Evolutionary conservation across 108 stramenopile genomes (phyloP), one percentile per base, ranked within the genome.

Genomic region (Cyclotella baltica): DNA sequence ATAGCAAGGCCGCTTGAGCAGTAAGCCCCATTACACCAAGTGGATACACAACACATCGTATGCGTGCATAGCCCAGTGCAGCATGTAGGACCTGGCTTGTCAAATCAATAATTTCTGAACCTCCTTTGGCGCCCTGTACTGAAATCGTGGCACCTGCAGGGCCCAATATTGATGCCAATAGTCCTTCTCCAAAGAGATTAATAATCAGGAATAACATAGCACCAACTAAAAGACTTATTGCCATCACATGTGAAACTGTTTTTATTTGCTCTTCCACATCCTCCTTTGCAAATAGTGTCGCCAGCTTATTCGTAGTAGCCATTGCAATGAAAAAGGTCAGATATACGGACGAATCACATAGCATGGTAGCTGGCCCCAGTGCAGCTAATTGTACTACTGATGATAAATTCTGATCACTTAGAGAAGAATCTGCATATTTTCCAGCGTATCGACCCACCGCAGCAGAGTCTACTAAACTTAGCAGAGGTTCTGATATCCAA

Each of bases 391-490:
- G 94, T 16, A 87, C 46, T 5, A 92, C 87, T 18, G 81, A 81
- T 20, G 71, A 75, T 43, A 75, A 64, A 53, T 68, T 63, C 0
- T 73, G 62, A 35, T 22, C 67, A 10, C 62, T 55, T 59, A 37
- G 11, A 4, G 72, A 35, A 13, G 79, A 57, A 27, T 66, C 57
- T 18, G 77, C 56, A 16, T 51, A n/a, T 29, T 22, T 62, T n/a
- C 78, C 68, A 22, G 76, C 85, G 50, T 69, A 86, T 72, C 83
- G 70, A 50, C 98, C 96, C 2, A 98, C 96, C 43, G 93, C 88
- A 23, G 96, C 87, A 18, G 97, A 95, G 73, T 98, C 98, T 23
- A 98, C 93, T 33, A 98, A 88, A 68, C 91, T 91, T 38, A 98
- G 83, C 2, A 98, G 81, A 0, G 98, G 97, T 71, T 96, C 93